Conservation (phyloP, 768 basidiomycete species). For the Serendipita sp. region DNA sequence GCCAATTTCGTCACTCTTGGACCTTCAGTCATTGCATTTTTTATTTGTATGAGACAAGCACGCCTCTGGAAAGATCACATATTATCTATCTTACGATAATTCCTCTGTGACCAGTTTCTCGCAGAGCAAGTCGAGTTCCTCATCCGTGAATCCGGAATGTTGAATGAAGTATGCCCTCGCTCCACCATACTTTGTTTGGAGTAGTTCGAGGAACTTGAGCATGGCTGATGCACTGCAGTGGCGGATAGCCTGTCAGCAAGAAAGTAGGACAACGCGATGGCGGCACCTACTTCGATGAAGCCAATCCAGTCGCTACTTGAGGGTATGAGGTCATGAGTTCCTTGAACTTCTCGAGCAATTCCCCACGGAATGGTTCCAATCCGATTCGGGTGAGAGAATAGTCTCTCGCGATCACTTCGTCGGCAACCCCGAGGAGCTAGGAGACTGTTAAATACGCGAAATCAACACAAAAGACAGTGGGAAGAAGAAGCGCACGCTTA, state of each 20-base stretch:
- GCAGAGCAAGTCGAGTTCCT: slow-evolving; percentile 26
- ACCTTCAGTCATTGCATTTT: no score
- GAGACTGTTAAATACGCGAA: background rate
- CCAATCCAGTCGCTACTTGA: slow-evolving; percentile 30
- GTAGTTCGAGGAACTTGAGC: slow-evolving; percentile 46
- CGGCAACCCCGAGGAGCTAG: slow-evolving; percentile 58
- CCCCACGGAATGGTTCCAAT: slow-evolving; percentile 59
- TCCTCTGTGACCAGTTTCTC: background rate
- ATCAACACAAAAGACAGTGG: background rate
- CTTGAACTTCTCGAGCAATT: slow-evolving; percentile 34
- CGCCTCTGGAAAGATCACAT: background rate
- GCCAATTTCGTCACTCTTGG: no score
- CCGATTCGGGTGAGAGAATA: slow-evolving; percentile 67
- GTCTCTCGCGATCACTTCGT: slow-evolving; percentile 50
- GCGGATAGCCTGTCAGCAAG: background rate
- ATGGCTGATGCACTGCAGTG: slow-evolving; percentile 40
- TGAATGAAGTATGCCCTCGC: slow-evolving; percentile 45
- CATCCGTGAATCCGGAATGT: slow-evolving; percentile 41
- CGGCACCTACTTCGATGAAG: background rate
- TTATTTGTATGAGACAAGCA: background rate
- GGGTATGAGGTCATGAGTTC: slow-evolving; percentile 20
- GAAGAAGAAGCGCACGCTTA: slow-evolving; percentile 2
- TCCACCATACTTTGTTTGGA: slow-evolving; percentile 52
- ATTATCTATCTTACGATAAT: background rate
- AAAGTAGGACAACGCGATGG: background rate